Percentiles rank a stretch among this genome's conserved stretches.
Conservation (phyloP, 768 basidiomycete genomes). For the Lactarius sanguifluus region DNA sequence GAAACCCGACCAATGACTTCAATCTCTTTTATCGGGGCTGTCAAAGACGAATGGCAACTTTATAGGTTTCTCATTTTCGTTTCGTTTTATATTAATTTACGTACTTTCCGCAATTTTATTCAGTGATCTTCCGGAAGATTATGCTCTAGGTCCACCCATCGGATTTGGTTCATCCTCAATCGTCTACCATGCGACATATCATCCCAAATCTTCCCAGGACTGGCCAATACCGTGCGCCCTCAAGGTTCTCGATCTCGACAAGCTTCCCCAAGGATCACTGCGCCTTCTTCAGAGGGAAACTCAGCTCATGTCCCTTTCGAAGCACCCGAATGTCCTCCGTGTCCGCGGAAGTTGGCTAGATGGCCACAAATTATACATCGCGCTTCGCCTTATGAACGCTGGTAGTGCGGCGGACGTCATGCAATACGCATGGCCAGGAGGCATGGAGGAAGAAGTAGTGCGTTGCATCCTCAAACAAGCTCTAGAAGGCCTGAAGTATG, state of each 20-base stretch:
- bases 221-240: conserved; percentile 65
- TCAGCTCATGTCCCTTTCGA: conserved; percentile 87
- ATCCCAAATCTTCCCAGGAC: conserved; percentile 39
- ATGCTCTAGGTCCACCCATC: conserved; percentile 72
- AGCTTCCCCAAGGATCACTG: conserved; percentile 68
- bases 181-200: conserved; percentile 78
- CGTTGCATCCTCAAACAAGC: conserved; percentile 84
- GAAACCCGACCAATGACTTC: not conserved
- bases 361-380: conserved; percentile 82
- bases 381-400: conserved; percentile 85
- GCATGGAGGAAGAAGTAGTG: conserved; percentile 87
- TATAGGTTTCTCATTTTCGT: conserved; percentile 54
- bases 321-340: conserved; percentile 90
- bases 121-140: conserved; percentile 71
- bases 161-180: conserved; percentile 92
- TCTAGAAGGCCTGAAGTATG: conserved; percentile 82
- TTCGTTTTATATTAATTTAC: not conserved
- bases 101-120: not conserved
- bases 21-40: conserved; percentile 69
- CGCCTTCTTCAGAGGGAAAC: conserved; percentile 80
- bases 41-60: conserved; percentile 80
- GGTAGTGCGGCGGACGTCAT: conserved; percentile 86
- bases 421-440: conserved; percentile 82
- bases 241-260: conserved; percentile 88
- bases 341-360: conserved; percentile 89